phyloP scores from a whole-genome alignment of 78 protist genomes.

The Polysphondylium violaceum region DNA sequence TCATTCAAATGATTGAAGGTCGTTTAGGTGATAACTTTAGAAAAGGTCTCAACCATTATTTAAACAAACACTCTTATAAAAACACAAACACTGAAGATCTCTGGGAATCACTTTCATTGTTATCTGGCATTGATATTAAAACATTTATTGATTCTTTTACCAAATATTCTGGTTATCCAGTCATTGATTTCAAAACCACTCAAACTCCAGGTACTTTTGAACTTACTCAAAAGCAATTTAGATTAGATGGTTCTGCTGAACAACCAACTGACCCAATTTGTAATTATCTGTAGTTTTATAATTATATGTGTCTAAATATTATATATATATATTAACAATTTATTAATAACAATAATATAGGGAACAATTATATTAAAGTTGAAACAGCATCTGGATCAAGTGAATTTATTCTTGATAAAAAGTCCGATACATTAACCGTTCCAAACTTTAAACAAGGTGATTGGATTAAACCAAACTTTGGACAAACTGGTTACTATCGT shows the following conservation, averaged over 20 bases:
- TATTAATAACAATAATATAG: no score
- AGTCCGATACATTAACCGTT: not conserved
- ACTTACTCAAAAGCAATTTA: conserved; percentile 45
- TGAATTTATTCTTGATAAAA: conserved; percentile 12
- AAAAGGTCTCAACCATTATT: conserved; percentile 84
- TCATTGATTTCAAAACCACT: conserved; percentile 64
- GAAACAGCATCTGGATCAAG: conserved; percentile 1
- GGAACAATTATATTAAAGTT: not conserved
- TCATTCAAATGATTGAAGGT: conserved; percentile 89
- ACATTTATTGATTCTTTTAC: conserved; percentile 89
- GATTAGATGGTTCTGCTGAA: conserved; percentile 9
- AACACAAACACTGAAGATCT: conserved; percentile 92
- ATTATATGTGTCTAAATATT: not conserved
- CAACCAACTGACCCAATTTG: conserved; percentile 42
- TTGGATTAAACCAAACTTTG: conserved; percentile 90
- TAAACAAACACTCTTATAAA: conserved; percentile 63
- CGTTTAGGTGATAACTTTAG: conserved; percentile 86
- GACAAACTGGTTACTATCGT: conserved; percentile 86
- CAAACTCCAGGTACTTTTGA: conserved; percentile 30
- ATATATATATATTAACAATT: no score
- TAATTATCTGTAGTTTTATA: no score
- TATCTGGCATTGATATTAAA: conserved; percentile 70
- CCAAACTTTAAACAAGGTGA: not conserved
- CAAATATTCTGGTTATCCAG: conserved; percentile 90
- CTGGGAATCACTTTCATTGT: conserved; percentile 86